Evolutionary conservation across 2,329 filamentous ascomycete species (phyloP), one percentile per base, ranked within the genome.

Genomic region (Fusarium subtropicale): DNA sequence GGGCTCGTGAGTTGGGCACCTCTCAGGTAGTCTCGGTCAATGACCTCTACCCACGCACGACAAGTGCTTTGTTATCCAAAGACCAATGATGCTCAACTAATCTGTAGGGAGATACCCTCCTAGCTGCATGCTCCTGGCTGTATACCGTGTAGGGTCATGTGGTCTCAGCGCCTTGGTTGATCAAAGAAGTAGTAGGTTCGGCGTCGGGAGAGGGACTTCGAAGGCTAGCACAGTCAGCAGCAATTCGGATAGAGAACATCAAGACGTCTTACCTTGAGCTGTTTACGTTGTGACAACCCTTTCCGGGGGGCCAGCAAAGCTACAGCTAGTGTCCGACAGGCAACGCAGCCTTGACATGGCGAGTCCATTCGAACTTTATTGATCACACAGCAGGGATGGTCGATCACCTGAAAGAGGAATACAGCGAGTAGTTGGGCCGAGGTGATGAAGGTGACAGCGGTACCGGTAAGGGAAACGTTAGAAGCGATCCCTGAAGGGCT

Each of bases 111-210:
- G 36, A 12, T 5, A 39, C 12, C 7, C 36, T 22, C 12, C n/a
- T 4, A 4, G 12, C n/a, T 0, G 10, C 5, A 18, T 16, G 3
- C 16, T 26, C 12, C 36, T 3, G 1, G 7, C n/a, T 2, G 3
- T 5, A 11, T 9, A 16, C 18, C 18, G 16, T n/a, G 16, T 28
- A 28, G 9, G 9, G 24, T 18, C 3, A 18, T 26, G 16, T 7
- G 5, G 9, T 18, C n/a, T 42, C 15, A 20, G 20, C 26, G 9
- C 11, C 16, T 44, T 42, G 2, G 15, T 26, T 10, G 22, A 26
- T 28, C 22, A 10, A 11, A 26, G 22, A 12, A 10, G 24, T 11
- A 6, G 10, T 5, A 5, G 24, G 22, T 15, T 26, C 22, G 39
- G 22, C 3, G 39, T 26, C 15, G 39, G 15, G 0, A 11, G 7